A percentile compares a stretch with the other conserved stretches of the same genome.
Conservation (phyloP, 768 basidiomycete species). For the Fomitopsis serialis region DNA sequence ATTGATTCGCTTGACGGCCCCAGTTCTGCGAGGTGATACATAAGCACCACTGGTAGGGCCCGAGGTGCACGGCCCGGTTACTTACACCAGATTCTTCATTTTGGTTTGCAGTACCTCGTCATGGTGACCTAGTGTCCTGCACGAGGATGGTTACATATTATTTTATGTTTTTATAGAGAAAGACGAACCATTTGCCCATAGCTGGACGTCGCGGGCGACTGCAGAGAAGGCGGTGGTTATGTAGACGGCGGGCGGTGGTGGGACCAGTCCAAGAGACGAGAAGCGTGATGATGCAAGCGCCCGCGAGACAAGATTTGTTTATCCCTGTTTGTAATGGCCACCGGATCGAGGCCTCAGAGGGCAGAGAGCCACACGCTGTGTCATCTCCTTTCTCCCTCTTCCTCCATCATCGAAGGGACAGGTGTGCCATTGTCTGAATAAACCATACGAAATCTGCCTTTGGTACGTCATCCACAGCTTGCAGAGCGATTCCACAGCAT, state of each 20-base stretch:
- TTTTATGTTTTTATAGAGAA: too few species aligned
- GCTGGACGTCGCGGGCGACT: background rate
- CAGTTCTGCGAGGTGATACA: constrained; percentile 39
- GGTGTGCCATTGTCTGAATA: background rate
- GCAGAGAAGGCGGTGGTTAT: background rate
- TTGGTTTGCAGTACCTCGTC: constrained; percentile 73
- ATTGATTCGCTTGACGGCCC: constrained; percentile 63
- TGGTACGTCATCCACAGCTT: background rate
- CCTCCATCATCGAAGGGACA: background rate
- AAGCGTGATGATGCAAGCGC: too few species aligned
- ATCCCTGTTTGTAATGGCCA: background rate
- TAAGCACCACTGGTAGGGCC: background rate
- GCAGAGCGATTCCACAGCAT: too few species aligned
- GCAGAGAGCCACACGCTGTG: background rate
- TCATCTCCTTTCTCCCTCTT: background rate
- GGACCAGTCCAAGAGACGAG: too few species aligned
- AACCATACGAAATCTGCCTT: background rate
- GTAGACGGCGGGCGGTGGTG: too few species aligned
- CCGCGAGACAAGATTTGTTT: background rate
- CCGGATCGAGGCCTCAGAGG: background rate
- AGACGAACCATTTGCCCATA: constrained; percentile 73
- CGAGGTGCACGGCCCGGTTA: constrained; percentile 7
- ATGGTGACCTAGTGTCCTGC: constrained; percentile 65
- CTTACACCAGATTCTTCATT: constrained; percentile 76
- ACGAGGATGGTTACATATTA: too few species aligned